Percentiles rank a stretch among this genome's conserved stretches.
phyloP scores from a whole-genome alignment of 202 grass and related monocot species.

The Dendrocalamus latiflorus region DNA sequence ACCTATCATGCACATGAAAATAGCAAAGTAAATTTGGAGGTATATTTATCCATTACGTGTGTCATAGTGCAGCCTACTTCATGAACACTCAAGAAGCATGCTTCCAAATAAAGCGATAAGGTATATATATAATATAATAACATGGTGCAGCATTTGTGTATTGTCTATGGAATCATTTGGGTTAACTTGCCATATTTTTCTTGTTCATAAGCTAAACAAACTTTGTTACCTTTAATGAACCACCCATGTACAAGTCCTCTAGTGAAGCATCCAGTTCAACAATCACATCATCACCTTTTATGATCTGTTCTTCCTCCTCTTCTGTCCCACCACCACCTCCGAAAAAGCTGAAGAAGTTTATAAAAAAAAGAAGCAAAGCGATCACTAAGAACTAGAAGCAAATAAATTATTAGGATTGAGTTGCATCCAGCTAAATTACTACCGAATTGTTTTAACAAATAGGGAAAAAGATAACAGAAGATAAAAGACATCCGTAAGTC shows the following conservation, averaged over 20 bases:
- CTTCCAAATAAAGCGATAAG: background rate
- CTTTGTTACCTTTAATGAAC: constrained; percentile 74
- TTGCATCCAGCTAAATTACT: background rate
- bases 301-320: constrained; percentile 83
- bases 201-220: background rate
- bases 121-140: background rate
- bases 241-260: constrained; percentile 97
- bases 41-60: background rate
- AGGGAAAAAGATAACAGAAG: background rate
- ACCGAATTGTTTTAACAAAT: background rate
- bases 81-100: background rate
- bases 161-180: background rate
- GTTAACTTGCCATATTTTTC: background rate
- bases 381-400: constrained; percentile 3
- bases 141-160: background rate
- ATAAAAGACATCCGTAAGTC: constrained; percentile 1
- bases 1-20: constrained; percentile 40
- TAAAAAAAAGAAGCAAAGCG: constrained; percentile 10
- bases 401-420: background rate
- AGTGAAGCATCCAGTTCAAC: constrained; percentile 95
- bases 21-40: background rate
- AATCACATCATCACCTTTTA: constrained; percentile 93
- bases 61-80: background rate
- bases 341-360: constrained; percentile 66
- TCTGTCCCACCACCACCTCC: constrained; percentile 67